phyloP scores from a whole-genome alignment of 2,329 filamentous ascomycete species.

The Aspergillus viridinutans region DNA sequence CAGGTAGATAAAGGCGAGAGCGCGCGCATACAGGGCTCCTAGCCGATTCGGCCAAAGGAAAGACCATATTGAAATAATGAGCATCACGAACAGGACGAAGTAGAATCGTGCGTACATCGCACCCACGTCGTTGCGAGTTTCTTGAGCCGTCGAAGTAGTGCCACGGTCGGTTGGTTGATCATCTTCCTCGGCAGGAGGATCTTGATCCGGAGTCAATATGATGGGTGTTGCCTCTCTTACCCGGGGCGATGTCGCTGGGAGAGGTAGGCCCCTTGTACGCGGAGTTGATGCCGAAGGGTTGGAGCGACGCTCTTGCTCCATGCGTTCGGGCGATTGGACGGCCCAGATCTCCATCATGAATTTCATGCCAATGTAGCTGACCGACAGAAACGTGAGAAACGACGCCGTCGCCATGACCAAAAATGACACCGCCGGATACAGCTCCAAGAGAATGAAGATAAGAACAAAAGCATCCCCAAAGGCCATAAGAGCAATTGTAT shows the following conservation, averaged over 20 bases:
- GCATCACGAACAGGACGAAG: constrained; percentile 53
- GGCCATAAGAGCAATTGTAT: constrained; percentile 58
- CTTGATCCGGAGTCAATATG: constrained; percentile 58
- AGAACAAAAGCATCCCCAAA: constrained; percentile 59
- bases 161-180: constrained; percentile 27
- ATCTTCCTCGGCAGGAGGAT: constrained; percentile 40
- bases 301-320: constrained; percentile 29
- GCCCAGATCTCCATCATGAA: constrained; percentile 66
- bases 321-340: constrained; percentile 50
- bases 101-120: constrained; percentile 61
- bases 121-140: constrained; percentile 48
- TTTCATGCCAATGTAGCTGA: constrained; percentile 60
- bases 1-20: constrained; percentile 69
- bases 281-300: constrained; percentile 24
- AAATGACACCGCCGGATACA: constrained; percentile 54
- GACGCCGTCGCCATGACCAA: constrained; percentile 53
- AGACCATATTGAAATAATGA: constrained; percentile 58
- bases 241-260: constrained; percentile 48
- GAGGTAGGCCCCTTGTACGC: constrained; percentile 41
- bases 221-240: constrained; percentile 49
- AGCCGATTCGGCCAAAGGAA: constrained; percentile 52
- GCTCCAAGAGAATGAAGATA: constrained; percentile 52
- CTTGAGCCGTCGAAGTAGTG: constrained; percentile 30
- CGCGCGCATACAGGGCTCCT: constrained; percentile 55
- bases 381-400: constrained; percentile 58